Percentiles rank a stretch among this genome's conserved stretches.
phyloP scores from a whole-genome alignment of 257 asterid species.

The Prunella vulgaris region DNA sequence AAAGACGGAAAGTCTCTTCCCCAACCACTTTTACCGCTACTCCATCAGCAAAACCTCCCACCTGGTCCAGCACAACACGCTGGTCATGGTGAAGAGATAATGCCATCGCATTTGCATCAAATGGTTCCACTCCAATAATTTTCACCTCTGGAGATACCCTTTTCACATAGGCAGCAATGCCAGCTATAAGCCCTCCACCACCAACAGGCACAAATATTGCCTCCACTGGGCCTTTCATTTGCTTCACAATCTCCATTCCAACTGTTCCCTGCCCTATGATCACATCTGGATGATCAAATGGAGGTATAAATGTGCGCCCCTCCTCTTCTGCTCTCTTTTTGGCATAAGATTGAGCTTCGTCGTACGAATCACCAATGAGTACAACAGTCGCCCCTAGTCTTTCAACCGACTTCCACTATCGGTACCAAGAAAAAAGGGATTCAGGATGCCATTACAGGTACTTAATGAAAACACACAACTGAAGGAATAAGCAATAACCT shows the following conservation, averaged over 20 bases:
- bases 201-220: conserved; percentile 89
- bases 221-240: conserved; percentile 53
- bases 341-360: conserved; percentile 87
- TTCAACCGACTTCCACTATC: conserved; percentile 74
- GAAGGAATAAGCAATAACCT: conserved; percentile 40
- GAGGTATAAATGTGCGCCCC: conserved; percentile 72
- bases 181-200: conserved; percentile 92
- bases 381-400: conserved; percentile 79
- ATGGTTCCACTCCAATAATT: conserved; percentile 85
- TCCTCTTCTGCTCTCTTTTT: conserved; percentile 65
- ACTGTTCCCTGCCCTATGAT: conserved; percentile 88
- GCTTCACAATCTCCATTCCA: conserved; percentile 88
- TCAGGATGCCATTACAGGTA: conserved; percentile 2
- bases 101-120: conserved; percentile 92
- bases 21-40: conserved; percentile 93
- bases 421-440: conserved; percentile 13
- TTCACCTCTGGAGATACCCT: conserved; percentile 86
- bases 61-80: conserved; percentile 78
- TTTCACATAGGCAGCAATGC: conserved; percentile 87
- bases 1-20: conserved; percentile 71
- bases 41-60: conserved; percentile 94
- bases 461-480: not conserved
- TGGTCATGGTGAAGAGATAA: conserved; percentile 69
- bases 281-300: conserved; percentile 90
- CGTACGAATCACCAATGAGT: conserved; percentile 77